A percentile compares a stretch with the other conserved stretches of the same genome.
Evolutionary conservation across 441 rosid species (phyloP).

Genomic region (Gossypium schwendimanii): DNA sequence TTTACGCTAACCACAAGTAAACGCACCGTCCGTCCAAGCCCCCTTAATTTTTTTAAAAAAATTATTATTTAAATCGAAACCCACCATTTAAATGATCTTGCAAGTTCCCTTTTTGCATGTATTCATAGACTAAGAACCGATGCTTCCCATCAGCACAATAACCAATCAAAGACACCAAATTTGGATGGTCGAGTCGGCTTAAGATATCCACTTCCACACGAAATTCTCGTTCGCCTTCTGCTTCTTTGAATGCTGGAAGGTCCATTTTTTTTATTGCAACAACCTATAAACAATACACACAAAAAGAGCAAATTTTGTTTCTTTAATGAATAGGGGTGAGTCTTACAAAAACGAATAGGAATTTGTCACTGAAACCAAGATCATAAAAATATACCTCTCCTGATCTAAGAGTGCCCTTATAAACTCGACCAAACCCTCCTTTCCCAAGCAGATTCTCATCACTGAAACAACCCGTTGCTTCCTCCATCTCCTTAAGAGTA

Average conservation of each 20-base stretch:
- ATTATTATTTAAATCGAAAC: neutral
- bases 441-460: neutral
- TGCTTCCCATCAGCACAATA: neutral
- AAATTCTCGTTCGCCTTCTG: neutral
- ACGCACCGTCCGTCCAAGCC: fast-evolving
- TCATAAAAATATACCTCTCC: slow-evolving; percentile 52
- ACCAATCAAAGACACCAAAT: slow-evolving; percentile 1
- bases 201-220: slow-evolving; percentile 1
- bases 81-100: neutral
- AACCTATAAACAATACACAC: neutral
- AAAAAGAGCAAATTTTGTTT: neutral
- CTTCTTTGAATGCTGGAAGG: neutral
- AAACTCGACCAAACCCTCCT: neutral
- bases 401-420: slow-evolving; percentile 27
- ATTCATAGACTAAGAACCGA: neutral
- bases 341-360: no score
- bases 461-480: neutral
- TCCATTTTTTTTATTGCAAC: neutral
- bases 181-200: neutral
- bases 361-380: neutral
- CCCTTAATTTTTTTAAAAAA: no score
- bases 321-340: no score
- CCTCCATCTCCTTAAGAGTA: neutral
- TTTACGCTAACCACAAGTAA: no score
- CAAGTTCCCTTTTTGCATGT: slow-evolving; percentile 4